These are phyloP conservation scores for Sarocladiaceae sp. DNA, from an alignment of 2,329 filamentous ascomycete species.

Conservation along the genomic window DNA sequence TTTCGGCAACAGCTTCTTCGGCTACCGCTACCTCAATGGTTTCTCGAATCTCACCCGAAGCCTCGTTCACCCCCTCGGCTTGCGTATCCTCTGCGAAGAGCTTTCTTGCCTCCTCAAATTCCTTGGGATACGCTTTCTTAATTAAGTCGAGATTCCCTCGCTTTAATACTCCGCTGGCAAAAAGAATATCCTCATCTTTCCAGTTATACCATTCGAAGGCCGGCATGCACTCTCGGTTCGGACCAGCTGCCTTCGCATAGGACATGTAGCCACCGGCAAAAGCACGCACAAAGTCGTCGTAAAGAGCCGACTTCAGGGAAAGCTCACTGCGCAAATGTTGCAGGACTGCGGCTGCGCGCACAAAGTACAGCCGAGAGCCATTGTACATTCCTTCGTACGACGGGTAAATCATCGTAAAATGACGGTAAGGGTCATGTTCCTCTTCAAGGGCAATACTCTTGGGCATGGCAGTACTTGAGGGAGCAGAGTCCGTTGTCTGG, in stretches of 20 bases:
- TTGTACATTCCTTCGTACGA: conserved; percentile 32
- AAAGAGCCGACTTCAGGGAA: conserved; percentile 35
- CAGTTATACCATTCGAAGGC: conserved; percentile 37
- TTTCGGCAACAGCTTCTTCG: background rate
- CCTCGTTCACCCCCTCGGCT: background rate
- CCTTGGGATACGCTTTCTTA: conserved; percentile 25
- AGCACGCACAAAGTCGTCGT: conserved; percentile 45
- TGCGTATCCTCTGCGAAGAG: conserved; percentile 9
- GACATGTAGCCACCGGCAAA: conserved; percentile 35
- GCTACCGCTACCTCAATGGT: background rate
- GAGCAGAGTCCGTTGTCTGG: background rate
- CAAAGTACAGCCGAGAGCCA: conserved; percentile 34
- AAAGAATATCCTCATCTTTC: conserved; percentile 21
- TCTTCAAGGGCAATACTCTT: background rate
- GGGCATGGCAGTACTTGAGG: too few relatives aligned
- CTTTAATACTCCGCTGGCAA: conserved; percentile 26
- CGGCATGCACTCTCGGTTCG: conserved; percentile 22
- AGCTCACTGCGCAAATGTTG: conserved; percentile 28
- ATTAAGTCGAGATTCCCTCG: conserved; percentile 28
- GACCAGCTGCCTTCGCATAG: conserved; percentile 29
- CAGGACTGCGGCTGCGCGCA: conserved; percentile 38
- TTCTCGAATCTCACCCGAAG: background rate
- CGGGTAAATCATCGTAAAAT: conserved; percentile 38
- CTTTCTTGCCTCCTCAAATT: conserved; percentile 19
- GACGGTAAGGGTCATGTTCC: conserved; percentile 24